These are phyloP conservation scores for Lecanicillium sp. DNA, from an alignment of 2,329 filamentous ascomycete genomes.

Conservation along the genomic window DNA sequence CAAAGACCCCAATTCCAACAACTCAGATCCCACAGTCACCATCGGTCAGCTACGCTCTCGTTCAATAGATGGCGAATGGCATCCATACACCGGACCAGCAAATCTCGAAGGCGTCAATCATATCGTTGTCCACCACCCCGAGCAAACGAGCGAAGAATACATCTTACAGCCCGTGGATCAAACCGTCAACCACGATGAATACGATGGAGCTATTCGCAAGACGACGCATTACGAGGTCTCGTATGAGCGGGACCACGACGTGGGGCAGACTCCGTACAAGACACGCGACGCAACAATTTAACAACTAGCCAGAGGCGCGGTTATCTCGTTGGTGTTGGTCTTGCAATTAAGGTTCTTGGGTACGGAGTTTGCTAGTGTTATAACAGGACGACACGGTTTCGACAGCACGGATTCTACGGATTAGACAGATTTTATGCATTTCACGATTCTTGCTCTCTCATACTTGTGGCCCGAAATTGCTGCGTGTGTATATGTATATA, in stretches of 20 bases:
- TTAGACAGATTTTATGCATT: too few relatives aligned
- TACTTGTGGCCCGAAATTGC: too few relatives aligned
- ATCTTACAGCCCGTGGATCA: slow-evolving; percentile 18
- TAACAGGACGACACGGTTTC: too few relatives aligned
- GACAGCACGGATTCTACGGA: too few relatives aligned
- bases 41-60: slow-evolving; percentile 13
- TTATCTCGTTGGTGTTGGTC: too few relatives aligned
- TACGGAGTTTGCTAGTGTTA: too few relatives aligned
- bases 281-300: too few relatives aligned
- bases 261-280: background rate
- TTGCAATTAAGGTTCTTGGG: too few relatives aligned
- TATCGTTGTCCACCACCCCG: slow-evolving; percentile 18
- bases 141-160: slow-evolving; percentile 25
- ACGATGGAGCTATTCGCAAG: slow-evolving; percentile 23
- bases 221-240: slow-evolving; percentile 27
- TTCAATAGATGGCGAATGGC: slow-evolving; percentile 20
- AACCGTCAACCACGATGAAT: slow-evolving; percentile 9
- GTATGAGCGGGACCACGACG: slow-evolving; percentile 16
- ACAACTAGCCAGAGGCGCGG: too few relatives aligned
- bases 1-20: slow-evolving; percentile 2
- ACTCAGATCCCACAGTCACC: slow-evolving; percentile 12
- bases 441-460: too few relatives aligned
- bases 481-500: background rate
- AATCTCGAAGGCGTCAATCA: slow-evolving; percentile 18
- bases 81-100: slow-evolving; percentile 22